Evolutionary conservation across 345 rosid species (phyloP), one percentile per base, ranked within the genome.

Genomic region (Citrus trifoliata): DNA sequence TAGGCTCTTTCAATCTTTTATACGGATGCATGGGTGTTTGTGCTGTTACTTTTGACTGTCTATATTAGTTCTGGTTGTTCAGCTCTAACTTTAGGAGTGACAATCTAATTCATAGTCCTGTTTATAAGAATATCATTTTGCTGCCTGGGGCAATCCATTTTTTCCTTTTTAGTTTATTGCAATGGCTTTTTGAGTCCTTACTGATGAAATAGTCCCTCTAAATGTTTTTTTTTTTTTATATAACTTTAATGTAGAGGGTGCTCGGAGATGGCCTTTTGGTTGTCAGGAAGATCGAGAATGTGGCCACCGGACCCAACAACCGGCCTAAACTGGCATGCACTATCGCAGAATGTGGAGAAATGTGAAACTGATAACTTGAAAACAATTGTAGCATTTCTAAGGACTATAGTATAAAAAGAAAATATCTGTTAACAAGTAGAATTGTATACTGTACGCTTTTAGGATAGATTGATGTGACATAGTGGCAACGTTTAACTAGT

Each of bases 341-440:
- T 14, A 90, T 93, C 70, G 92, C 95, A 3, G 98, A 96, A 86
- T 96, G 97, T 64, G 99, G 97, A 58, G 99, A 96, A 86, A 96
- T 96, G 99, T 94, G 70, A 87, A 75, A 28, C 77, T 53, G 4
- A 56, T 46, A n/a, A 21, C 42, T 67, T 42, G 4, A 74, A 28
- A 38, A 30, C 38, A 38, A 63, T 60, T 21, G 16, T 51, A 16
- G 16, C 22, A 7, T 35, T 28, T 1, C 27, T 8, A 10, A 30
- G 33, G 63, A 64, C 33, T 9, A 5, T n/a, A n/a, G n/a, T n/a
- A 38, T 59, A 13, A 19, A 9, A 7, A 12, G 16, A 10, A 9
- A 12, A 30, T 19, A 4, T n/a, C 3, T 10, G 30, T 40, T 46
- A 70, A 19, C 73, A 25, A 28, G 14, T 19, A 28, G 22, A 9